phyloP scores from a whole-genome alignment of 1,284 basidiomycete species.

The Melampsora larici-populina region DNA sequence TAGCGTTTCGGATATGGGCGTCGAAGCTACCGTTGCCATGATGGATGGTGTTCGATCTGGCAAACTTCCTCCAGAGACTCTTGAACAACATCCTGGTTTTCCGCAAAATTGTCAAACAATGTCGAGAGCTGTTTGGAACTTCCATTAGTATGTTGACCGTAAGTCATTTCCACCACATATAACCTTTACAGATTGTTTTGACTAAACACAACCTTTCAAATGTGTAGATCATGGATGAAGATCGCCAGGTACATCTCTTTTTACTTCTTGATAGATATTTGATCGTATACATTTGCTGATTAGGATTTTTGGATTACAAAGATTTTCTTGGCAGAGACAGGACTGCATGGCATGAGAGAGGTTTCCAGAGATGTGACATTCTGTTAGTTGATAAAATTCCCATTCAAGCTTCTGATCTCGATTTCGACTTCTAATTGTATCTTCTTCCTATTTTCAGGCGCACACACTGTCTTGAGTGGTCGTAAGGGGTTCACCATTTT shows the following conservation, averaged over 20 bases:
- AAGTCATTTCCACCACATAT: not conserved
- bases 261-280: no score
- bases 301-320: no score
- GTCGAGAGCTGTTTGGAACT: slow-evolving; percentile 47
- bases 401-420: not conserved
- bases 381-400: slow-evolving; percentile 19
- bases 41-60: slow-evolving; percentile 3
- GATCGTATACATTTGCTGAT: no score
- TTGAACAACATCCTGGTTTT: slow-evolving; percentile 45
- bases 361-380: slow-evolving; percentile 23
- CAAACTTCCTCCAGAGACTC: slow-evolving; percentile 11
- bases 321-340: slow-evolving; percentile 36
- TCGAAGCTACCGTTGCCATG: not conserved
- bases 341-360: slow-evolving; percentile 19
- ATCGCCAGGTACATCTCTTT: not conserved
- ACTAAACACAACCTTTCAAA: not conserved
- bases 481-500: slow-evolving; percentile 29
- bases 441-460: slow-evolving; percentile 5
- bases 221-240: slow-evolving; percentile 33
- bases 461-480: no score
- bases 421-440: not conserved
- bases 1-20: not conserved
- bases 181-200: not conserved
- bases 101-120: slow-evolving; percentile 47
- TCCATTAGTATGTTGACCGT: slow-evolving; percentile 48